These are phyloP conservation scores for Boletus sp. DNA, from an alignment of 1,284 basidiomycete species.

Conservation along the genomic window DNA sequence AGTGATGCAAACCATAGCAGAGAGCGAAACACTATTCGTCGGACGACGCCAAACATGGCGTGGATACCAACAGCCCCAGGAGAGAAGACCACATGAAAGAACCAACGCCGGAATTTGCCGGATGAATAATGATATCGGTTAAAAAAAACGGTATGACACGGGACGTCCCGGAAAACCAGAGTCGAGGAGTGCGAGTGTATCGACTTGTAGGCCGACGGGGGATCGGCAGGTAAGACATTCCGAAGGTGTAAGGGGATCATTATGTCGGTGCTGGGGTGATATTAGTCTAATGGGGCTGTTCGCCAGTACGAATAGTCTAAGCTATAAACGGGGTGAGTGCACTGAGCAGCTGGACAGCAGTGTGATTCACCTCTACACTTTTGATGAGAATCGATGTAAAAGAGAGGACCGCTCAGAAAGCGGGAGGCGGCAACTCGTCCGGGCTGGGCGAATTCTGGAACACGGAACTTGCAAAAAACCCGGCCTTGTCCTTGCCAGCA, in stretches of 20 bases:
- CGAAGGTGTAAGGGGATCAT: constrained; percentile 17
- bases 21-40: constrained; percentile 35
- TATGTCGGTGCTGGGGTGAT: constrained; percentile 28
- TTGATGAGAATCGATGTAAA: constrained; percentile 30
- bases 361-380: constrained; percentile 39
- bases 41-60: constrained; percentile 26
- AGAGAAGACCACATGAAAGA: constrained; percentile 26
- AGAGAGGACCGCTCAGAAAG: constrained; percentile 42
- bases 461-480: constrained; percentile 68
- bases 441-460: constrained; percentile 81
- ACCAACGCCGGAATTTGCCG: constrained; percentile 37
- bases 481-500: constrained; percentile 34
- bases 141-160: constrained; percentile 31
- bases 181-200: constrained; percentile 7
- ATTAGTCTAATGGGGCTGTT: constrained; percentile 36
- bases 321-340: constrained; percentile 5
- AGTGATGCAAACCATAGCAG: constrained; percentile 28
- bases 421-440: constrained; percentile 67
- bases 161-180: constrained; percentile 19
- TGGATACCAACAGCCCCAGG: constrained; percentile 29
- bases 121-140: constrained; percentile 44
- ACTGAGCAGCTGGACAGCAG: not conserved
- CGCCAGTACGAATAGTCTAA: constrained; percentile 31
- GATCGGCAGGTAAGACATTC: constrained; percentile 13
- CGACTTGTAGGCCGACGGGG: constrained; percentile 9